Base-by-base conservation (phyloP, 2,329 filamentous ascomycete genomes). In the Fusarium palustre region DNA sequence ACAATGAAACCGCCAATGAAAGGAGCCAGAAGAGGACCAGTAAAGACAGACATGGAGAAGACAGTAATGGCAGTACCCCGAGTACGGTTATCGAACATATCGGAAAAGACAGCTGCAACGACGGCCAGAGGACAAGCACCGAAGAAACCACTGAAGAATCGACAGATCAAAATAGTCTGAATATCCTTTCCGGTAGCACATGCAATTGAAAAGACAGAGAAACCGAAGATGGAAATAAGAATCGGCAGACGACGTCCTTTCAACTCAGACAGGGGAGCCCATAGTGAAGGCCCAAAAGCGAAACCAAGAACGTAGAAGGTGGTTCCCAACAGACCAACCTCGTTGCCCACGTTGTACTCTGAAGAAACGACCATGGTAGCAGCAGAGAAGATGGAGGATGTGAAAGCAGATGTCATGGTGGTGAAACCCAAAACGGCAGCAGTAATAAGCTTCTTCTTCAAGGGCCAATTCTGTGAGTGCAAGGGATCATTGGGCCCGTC, bases 401-500 rank as follows among this genome's bases (percentile, higher is more conserved):
- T 88, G 74, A 94, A 94, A 7, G 91, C 87, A 0, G 91, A 83
- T 3, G 87, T 87, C 73, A 94, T 82, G 20, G 92, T 93, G 16
- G 91, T 92, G 74, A 89, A 94, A 18, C 89, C 91, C 42, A 94
- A 82, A 73, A 93, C 90, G 41, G 85, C 84, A 22, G 89, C 87
- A 1, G 90, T 92, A 7, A 87, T 72, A 39, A 93, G 50, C 88
- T 97, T 97, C 83, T 92, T 94, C 76, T 82, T 87, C 55, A 92
- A 75, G 0, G 91, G 86, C 94, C 94, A 97, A 77, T 97, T 97
- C 81, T 95, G 92, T 2, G 93, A 91, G 79, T 97, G 93, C 64
- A 94, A 76, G 4, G 93, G 93, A 74, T 97, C 94, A 68, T 94
- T 86, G 2, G 89, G 90, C 0, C 93, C 94, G 71, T 94, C 91